Evolutionary conservation across 345 rosid genomes (phyloP).

Genomic region (Dovyalis caffra): DNA sequence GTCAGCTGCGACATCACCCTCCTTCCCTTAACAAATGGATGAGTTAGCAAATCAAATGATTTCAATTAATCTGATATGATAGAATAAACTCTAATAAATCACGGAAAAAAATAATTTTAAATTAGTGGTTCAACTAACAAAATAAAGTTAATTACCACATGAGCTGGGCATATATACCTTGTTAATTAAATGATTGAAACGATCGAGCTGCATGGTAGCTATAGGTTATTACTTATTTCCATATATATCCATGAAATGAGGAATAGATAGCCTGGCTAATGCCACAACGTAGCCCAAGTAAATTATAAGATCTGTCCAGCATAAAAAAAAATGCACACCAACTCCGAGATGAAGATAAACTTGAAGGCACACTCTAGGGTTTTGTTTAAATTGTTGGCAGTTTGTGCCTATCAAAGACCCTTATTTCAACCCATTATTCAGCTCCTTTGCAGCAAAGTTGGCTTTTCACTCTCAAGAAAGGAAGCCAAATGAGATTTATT

Average conservation of each 20-base stretch:
- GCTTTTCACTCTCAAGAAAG: slow-evolving; percentile 7
- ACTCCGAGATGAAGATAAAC: not conserved
- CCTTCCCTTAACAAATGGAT: too few relatives aligned
- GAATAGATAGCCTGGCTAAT: too few relatives aligned
- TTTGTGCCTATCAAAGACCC: not conserved
- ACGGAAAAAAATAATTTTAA: not conserved
- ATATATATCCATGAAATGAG: too few relatives aligned
- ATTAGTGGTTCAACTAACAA: not conserved
- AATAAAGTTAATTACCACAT: not conserved
- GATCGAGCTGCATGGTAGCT: too few relatives aligned
- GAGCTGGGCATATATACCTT: not conserved
- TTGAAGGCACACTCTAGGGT: slow-evolving; percentile 8
- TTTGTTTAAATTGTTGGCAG: not conserved
- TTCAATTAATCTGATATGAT: too few relatives aligned
- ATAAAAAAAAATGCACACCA: not conserved
- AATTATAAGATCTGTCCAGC: not conserved
- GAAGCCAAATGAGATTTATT: not conserved
- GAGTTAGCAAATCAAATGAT: too few relatives aligned
- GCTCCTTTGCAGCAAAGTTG: slow-evolving; percentile 6
- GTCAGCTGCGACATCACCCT: too few relatives aligned
- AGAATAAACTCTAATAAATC: too few relatives aligned
- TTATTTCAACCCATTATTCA: slow-evolving; percentile 1
- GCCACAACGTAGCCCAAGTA: too few relatives aligned
- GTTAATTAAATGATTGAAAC: not conserved
- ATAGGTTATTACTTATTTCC: too few relatives aligned